Percentiles rank a stretch among this genome's conserved stretches.
phyloP scores from a whole-genome alignment of 2,329 filamentous ascomycete species.

The Bipolaris victoriae region DNA sequence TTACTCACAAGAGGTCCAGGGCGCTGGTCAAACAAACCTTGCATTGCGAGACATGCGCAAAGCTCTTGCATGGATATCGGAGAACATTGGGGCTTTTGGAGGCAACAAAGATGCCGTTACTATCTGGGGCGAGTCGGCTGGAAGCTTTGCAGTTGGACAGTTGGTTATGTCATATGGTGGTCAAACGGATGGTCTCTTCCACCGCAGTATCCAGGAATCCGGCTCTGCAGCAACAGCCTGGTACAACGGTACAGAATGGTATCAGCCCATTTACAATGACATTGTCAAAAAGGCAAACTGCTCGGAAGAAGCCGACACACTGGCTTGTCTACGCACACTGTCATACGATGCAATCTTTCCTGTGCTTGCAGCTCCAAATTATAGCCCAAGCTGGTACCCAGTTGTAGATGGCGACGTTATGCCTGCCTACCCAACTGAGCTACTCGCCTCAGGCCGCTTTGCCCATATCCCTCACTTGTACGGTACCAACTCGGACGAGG shows the following conservation, averaged over 20 bases:
- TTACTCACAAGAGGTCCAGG: conserved; percentile 54
- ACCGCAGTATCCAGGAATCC: conserved; percentile 47
- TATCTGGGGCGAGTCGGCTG: conserved; percentile 56
- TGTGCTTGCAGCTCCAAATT: conserved; percentile 55
- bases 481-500: conserved; percentile 71
- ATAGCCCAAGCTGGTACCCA: conserved; percentile 51
- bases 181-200: conserved; percentile 44
- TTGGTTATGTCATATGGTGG: conserved; percentile 45
- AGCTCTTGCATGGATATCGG: conserved; percentile 54
- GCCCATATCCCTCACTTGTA: conserved; percentile 68
- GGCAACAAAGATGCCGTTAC: conserved; percentile 52
- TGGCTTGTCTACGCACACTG: conserved; percentile 62
- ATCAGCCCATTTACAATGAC: conserved; percentile 55
- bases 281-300: conserved; percentile 62
- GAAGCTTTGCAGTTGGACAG: conserved; percentile 51
- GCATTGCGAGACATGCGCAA: conserved; percentile 53
- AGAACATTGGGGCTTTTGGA: conserved; percentile 54
- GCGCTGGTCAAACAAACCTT: conserved; percentile 54
- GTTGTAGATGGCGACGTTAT: conserved; percentile 65
- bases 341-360: conserved; percentile 65
- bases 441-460: conserved; percentile 64
- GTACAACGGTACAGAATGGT: conserved; percentile 52
- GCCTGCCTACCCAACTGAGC: conserved; percentile 58
- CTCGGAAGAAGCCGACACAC: conserved; percentile 50
- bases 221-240: conserved; percentile 48